Evolutionary conservation across 441 rosid genomes (phyloP), one percentile per base, ranked within the genome.

Genomic region (Gossypium schwendimanii): DNA sequence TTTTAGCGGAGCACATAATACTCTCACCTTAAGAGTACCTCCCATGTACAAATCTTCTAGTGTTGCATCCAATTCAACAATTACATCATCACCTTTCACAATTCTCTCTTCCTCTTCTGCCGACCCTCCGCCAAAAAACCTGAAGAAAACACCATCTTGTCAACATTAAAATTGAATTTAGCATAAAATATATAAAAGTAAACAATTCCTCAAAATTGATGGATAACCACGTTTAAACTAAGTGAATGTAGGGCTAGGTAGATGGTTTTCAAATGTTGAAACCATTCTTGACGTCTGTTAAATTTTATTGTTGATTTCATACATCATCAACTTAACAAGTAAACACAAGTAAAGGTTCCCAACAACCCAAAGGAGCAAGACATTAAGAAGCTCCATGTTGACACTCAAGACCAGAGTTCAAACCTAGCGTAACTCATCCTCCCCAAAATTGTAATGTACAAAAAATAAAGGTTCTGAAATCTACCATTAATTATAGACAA

Each of bases 21-120:
- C n/a, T 33, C 73, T 81, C 79, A 95, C 99, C 90, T 95, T 91
- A 67, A 93, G 74, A 2, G 97, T 81, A 63, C 98, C 97, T 68
- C 99, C 98, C 93, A 89, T 92, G 85, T 92, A 95, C 66, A 95
- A 77, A 84, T 95, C 97, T 84, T 95, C 98, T 11, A 95, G 82
- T 36, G 95, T 79, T 1, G 97, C 99, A 41, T 93, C 97, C 79
- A 95, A 81, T 63, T 93, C 99, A 63, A 95, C 93, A 82, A 93
- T 81, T 52, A 95, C 94, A 73, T 95, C 98, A 83, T 95, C 98
- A 31, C 98, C 99, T 81, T 87, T 95, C 44, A 75, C 84, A 62
- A 91, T 81, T 76, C 72, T 89, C 82, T 93, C 99, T 85, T 95
- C 99, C 86, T 93, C 99, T 82, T 93, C 98, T 80, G 7, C 73